phyloP scores from a whole-genome alignment of 306 rosid genomes.

The Malus fusca region DNA sequence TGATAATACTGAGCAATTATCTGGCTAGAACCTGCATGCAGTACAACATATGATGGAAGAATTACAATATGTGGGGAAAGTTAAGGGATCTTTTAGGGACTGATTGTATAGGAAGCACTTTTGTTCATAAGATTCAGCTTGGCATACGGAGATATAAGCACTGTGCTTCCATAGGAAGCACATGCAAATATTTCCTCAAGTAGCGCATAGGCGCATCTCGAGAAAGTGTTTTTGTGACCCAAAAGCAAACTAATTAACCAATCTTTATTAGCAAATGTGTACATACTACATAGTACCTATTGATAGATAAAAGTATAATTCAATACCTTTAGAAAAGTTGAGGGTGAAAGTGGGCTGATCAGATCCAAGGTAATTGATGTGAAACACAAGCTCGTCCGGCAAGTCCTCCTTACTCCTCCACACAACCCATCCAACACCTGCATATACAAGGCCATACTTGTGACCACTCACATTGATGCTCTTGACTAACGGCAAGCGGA shows the following conservation, averaged over 20 bases:
- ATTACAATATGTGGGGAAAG: not conserved
- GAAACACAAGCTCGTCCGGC: constrained; percentile 80
- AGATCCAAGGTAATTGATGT: constrained; percentile 86
- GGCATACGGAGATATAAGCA: no score
- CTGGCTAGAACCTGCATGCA: constrained; percentile 71
- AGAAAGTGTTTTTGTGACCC: not conserved
- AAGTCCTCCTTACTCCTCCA: constrained; percentile 76
- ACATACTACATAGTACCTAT: not conserved
- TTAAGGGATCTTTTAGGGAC: not conserved
- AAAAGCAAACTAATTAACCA: not conserved
- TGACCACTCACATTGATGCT: constrained; percentile 90
- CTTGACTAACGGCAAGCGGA: constrained; percentile 69
- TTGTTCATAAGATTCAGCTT: no score
- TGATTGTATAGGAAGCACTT: not conserved
- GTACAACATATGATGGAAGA: not conserved
- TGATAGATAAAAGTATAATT: not conserved
- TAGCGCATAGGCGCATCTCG: not conserved
- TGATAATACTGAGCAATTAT: constrained; percentile 89
- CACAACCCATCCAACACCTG: constrained; percentile 92
- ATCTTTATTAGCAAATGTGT: not conserved
- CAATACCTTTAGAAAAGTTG: constrained; percentile 81
- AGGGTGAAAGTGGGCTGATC: constrained; percentile 95
- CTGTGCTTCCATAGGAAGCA: no score
- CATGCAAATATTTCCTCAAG: not conserved
- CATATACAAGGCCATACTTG: constrained; percentile 86